These are phyloP conservation scores for Polytolypa hystricis DNA, from an alignment of 2,329 filamentous ascomycete genomes.

Conservation along the genomic window DNA sequence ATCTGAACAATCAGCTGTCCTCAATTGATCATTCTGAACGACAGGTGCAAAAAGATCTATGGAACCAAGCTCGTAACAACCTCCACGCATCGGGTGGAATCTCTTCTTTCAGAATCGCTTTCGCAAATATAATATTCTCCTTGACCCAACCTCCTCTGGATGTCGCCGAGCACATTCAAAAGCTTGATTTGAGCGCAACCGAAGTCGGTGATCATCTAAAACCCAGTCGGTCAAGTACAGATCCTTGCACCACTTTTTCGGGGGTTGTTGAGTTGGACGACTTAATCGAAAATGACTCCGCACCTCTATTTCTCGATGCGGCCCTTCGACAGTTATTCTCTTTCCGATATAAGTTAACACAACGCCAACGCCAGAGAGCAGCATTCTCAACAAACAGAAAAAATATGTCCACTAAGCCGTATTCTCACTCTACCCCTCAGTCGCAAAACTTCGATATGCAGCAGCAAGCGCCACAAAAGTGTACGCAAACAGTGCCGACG, in stretches of 20 bases:
- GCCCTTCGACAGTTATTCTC: conserved; percentile 30
- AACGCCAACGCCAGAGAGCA: conserved; percentile 8
- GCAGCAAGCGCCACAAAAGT: neutral
- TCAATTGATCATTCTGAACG: conserved; percentile 23
- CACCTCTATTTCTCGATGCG: conserved; percentile 30
- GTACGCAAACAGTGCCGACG: neutral
- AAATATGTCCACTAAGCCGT: neutral
- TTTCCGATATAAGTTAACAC: conserved; percentile 16
- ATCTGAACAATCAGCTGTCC: conserved; percentile 10
- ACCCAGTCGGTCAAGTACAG: neutral
- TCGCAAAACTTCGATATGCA: neutral
- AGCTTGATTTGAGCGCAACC: neutral
- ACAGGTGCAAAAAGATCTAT: conserved; percentile 28
- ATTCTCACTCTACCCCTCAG: neutral
- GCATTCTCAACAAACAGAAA: neutral
- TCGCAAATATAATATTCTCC: conserved; percentile 38
- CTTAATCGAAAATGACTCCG: conserved; percentile 16
- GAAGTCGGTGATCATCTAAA: neutral
- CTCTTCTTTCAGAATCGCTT: conserved; percentile 36
- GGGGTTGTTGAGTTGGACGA: conserved; percentile 9
- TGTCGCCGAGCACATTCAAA: conserved; percentile 8
- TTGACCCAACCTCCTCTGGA: conserved; percentile 32
- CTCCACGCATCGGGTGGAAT: conserved; percentile 28
- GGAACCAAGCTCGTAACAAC: conserved; percentile 33
- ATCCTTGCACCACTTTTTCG: neutral